Evolutionary conservation across 495 filamentous ascomycete species (phyloP).

Genomic region (Trichoderma asperelloides): DNA sequence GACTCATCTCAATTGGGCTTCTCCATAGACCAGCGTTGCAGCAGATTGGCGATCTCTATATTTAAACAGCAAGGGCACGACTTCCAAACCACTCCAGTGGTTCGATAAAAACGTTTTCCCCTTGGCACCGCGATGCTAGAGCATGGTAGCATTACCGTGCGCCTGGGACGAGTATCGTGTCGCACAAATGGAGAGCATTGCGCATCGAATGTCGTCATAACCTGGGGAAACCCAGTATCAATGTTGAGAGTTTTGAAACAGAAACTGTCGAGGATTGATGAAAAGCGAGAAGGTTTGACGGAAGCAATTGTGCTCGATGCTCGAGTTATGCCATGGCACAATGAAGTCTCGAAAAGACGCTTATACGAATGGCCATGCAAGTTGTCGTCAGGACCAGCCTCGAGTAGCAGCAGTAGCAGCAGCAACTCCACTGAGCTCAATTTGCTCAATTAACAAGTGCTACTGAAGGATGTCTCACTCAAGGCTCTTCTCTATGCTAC

Average conservation of each 20-base stretch:
- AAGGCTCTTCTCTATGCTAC: too few species aligned
- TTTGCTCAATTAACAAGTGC: too few species aligned
- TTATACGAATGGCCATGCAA: background rate
- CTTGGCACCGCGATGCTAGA: background rate
- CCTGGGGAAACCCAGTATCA: background rate
- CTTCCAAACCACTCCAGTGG: background rate
- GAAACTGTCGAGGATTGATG: background rate
- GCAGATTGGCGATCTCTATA: background rate
- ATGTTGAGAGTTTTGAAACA: background rate
- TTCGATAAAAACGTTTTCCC: background rate
- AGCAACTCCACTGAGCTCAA: too few species aligned
- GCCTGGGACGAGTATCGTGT: background rate
- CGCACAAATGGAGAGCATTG: background rate
- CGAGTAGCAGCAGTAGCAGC: too few species aligned
- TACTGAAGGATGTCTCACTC: too few species aligned
- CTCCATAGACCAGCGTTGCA: background rate
- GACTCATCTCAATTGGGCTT: background rate
- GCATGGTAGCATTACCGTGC: background rate
- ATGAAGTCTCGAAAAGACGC: background rate
- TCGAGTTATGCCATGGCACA: background rate
- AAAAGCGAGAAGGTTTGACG: background rate
- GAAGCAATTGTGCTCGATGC: background rate
- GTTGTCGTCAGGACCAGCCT: background rate
- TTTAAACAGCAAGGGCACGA: background rate
- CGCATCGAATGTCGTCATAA: background rate